phyloP scores from a whole-genome alignment of 2,329 filamentous ascomycete species.

The Microdochium nivale region DNA sequence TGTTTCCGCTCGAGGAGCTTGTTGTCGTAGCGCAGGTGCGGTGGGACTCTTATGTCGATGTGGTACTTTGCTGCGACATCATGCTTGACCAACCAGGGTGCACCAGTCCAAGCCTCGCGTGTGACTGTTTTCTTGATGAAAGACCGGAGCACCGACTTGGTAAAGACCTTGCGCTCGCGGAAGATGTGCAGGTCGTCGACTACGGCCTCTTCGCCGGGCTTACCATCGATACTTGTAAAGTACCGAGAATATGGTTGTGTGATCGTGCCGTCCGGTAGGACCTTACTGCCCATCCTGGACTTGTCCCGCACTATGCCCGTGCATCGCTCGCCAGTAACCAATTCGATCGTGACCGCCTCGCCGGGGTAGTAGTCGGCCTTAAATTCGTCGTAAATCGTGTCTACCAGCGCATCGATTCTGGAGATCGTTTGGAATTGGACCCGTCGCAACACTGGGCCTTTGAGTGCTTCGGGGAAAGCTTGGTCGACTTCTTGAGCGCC shows the following conservation, averaged over 20 bases:
- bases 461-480: slow-evolving; percentile 83
- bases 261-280: slow-evolving; percentile 59
- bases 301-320: slow-evolving; percentile 79
- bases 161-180: slow-evolving; percentile 85
- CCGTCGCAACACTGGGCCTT: slow-evolving; percentile 80
- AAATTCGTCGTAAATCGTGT: slow-evolving; percentile 67
- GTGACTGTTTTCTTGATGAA: slow-evolving; percentile 95
- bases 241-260: slow-evolving; percentile 70
- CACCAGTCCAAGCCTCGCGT: slow-evolving; percentile 88
- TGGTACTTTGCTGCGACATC: slow-evolving; percentile 76
- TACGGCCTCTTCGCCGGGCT: slow-evolving; percentile 63
- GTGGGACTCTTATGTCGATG: slow-evolving; percentile 79
- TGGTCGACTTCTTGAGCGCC: slow-evolving; percentile 86
- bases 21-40: slow-evolving; percentile 72
- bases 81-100: slow-evolving; percentile 89
- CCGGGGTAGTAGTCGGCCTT: slow-evolving; percentile 87
- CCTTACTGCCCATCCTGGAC: slow-evolving; percentile 59
- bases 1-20: slow-evolving; percentile 72
- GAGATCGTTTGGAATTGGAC: slow-evolving; percentile 88
- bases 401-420: slow-evolving; percentile 74
- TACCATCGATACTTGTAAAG: slow-evolving; percentile 65
- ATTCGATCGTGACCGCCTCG: slow-evolving; percentile 68
- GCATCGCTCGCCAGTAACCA: slow-evolving; percentile 59
- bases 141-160: slow-evolving; percentile 84
- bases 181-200: slow-evolving; percentile 74